phyloP scores from a whole-genome alignment of 768 basidiomycete genomes.

The Pholiota conissans region DNA sequence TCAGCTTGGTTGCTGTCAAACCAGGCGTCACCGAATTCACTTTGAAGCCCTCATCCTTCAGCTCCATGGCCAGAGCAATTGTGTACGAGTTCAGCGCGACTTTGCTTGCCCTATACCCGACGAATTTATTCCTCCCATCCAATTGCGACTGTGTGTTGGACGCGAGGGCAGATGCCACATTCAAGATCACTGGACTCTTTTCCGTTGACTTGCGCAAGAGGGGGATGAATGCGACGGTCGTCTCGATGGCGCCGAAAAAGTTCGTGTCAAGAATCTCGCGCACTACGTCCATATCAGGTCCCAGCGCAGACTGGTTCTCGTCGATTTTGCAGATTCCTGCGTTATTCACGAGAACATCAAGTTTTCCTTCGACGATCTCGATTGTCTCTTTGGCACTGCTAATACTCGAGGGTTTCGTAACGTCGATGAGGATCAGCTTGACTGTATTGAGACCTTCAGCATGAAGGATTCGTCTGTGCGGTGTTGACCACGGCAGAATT shows the following conservation, averaged over 20 bases:
- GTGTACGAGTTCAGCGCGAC: constrained; percentile 64
- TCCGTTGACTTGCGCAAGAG: constrained; percentile 33
- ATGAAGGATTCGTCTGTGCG: constrained; percentile 30
- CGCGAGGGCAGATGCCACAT: constrained; percentile 43
- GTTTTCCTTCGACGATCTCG: constrained; percentile 35
- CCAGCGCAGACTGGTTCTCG: constrained; percentile 30
- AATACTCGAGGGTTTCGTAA: constrained; percentile 34
- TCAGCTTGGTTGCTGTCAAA: background rate
- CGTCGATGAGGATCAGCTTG: constrained; percentile 39
- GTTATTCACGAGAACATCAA: constrained; percentile 48
- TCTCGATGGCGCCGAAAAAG: constrained; percentile 43
- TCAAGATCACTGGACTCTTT: constrained; percentile 35
- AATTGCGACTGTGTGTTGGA: constrained; percentile 37
- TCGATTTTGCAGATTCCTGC: constrained; percentile 30
- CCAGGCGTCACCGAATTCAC: background rate
- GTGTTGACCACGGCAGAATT: too few relatives aligned
- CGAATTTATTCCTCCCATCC: constrained; percentile 29
- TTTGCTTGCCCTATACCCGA: constrained; percentile 69
- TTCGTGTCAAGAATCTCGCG: constrained; percentile 41
- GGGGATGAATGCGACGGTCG: constrained; percentile 38
- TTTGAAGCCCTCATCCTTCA: background rate
- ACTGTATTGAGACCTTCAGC: constrained; percentile 29
- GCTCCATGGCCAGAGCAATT: constrained; percentile 38
- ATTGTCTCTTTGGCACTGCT: constrained; percentile 33
- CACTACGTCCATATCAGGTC: constrained; percentile 31